Percentiles rank a stretch among this genome's conserved stretches.
Conservation (phyloP, 257 asterid species). For the Plectranthus barbatus region DNA sequence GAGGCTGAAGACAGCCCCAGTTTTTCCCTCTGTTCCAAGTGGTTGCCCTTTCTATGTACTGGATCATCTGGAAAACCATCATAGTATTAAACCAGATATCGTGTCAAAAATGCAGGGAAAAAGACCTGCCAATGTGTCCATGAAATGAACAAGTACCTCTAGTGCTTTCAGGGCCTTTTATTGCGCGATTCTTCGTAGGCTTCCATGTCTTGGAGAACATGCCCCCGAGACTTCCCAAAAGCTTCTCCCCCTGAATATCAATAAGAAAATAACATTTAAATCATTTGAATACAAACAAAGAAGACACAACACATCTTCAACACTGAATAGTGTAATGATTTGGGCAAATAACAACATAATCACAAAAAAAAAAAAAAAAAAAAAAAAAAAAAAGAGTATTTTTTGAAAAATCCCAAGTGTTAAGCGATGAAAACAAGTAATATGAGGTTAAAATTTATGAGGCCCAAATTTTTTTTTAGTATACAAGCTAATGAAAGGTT, state of each 20-base stretch:
- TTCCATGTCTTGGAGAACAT: conserved; percentile 88
- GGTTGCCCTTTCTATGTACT: conserved; percentile 60
- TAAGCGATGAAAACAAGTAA: not conserved
- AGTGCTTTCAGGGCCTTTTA: conserved; percentile 54
- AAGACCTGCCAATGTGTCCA: not conserved
- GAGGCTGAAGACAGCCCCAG: conserved; percentile 67
- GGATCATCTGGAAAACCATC: conserved; percentile 54
- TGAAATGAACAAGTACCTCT: conserved; percentile 32
- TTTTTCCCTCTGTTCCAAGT: conserved; percentile 82
- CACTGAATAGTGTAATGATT: not conserved
- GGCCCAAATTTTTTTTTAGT: not conserved
- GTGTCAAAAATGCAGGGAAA: conserved; percentile 2
- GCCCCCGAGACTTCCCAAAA: conserved; percentile 93
- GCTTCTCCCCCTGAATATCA: conserved; percentile 78
- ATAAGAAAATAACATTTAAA: conserved; percentile 6
- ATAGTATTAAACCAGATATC: conserved; percentile 12
- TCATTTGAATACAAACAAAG: not conserved
- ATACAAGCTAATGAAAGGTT: not conserved
- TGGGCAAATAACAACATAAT: not conserved
- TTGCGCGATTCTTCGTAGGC: conserved; percentile 65
- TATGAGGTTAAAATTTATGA: not conserved
- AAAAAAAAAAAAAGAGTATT: not conserved
- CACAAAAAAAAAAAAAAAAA: not conserved
- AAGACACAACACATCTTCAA: not conserved
- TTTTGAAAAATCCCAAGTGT: not conserved